Percentiles rank a stretch among this genome's conserved stretches.
Conservation (phyloP, 2,329 filamentous ascomycete species). For the Penicillium sp. region DNA sequence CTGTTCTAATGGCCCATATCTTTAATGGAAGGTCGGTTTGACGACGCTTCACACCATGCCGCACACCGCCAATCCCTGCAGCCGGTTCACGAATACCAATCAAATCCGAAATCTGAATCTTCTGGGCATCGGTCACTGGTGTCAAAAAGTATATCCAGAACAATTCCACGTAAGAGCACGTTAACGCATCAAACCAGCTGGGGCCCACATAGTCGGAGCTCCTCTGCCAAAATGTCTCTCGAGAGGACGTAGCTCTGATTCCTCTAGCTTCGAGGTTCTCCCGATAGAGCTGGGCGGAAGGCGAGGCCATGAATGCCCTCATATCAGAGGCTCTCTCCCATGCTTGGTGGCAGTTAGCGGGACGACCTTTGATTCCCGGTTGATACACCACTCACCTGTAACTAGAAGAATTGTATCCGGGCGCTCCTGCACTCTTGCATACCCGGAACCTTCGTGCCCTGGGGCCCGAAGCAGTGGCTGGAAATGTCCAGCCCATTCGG, state of each 20-base stretch:
- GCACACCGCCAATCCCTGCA: not conserved
- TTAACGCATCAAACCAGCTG: not conserved
- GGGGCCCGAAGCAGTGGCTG: constrained; percentile 2
- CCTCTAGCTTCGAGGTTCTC: constrained; percentile 2
- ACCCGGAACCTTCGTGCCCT: not conserved
- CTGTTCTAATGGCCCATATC: constrained; percentile 6
- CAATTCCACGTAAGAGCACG: constrained; percentile 3
- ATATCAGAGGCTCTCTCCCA: constrained; percentile 3
- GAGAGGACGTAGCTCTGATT: not conserved
- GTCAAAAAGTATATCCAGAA: constrained; percentile 10
- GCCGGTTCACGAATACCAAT: not conserved
- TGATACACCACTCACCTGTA: not conserved
- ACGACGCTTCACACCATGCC: not conserved
- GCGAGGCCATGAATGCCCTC: constrained; percentile 1
- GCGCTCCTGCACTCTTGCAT: constrained; percentile 1
- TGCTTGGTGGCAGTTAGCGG: not conserved
- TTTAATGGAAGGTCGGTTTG: not conserved
- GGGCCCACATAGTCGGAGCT: not conserved
- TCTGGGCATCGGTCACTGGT: constrained; percentile 4
- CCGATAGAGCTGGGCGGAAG: constrained; percentile 6
- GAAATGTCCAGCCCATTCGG: constrained; percentile 2
- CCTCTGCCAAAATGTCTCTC: not conserved
- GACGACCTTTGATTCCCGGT: not conserved
- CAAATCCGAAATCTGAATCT: constrained; percentile 1
- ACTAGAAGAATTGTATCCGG: constrained; percentile 4